Conservation (phyloP, 2,329 filamentous ascomycete species). For the Venturia asperata region DNA sequence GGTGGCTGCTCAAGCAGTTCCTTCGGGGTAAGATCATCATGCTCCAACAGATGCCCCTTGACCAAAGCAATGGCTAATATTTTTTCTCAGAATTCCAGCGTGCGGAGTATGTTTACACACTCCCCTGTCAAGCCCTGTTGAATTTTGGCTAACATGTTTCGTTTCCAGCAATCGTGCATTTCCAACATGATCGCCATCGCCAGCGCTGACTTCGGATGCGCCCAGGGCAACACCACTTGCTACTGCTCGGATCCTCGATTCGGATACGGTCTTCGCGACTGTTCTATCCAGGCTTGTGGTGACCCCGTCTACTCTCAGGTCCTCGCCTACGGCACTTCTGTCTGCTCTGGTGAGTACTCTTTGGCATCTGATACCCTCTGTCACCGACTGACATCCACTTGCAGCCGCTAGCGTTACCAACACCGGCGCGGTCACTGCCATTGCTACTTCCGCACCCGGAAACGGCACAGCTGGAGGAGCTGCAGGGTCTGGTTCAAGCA, state of each 20-base stretch:
- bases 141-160: not conserved
- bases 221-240: slow-evolving; percentile 34
- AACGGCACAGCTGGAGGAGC: slow-evolving; percentile 23
- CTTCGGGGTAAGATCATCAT: not conserved
- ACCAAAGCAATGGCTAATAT: not conserved
- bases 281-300: slow-evolving; percentile 37
- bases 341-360: slow-evolving; percentile 29
- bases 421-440: slow-evolving; percentile 17
- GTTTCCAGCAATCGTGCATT: slow-evolving; percentile 35
- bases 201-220: slow-evolving; percentile 35
- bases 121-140: not conserved
- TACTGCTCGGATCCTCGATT: slow-evolving; percentile 41
- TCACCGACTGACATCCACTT: no score
- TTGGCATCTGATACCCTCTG: not conserved
- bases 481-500: not conserved
- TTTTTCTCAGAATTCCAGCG: slow-evolving; percentile 23
- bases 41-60: not conserved
- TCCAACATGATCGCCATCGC: slow-evolving; percentile 41
- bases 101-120: slow-evolving; percentile 32
- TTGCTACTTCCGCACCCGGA: slow-evolving; percentile 22
- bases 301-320: slow-evolving; percentile 26
- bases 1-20: slow-evolving; percentile 30
- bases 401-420: not conserved
- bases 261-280: slow-evolving; percentile 43
- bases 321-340: slow-evolving; percentile 30